These are phyloP conservation scores for Calonectria hawksworthii DNA, from an alignment of 2,329 filamentous ascomycete genomes.

Conservation along the genomic window DNA sequence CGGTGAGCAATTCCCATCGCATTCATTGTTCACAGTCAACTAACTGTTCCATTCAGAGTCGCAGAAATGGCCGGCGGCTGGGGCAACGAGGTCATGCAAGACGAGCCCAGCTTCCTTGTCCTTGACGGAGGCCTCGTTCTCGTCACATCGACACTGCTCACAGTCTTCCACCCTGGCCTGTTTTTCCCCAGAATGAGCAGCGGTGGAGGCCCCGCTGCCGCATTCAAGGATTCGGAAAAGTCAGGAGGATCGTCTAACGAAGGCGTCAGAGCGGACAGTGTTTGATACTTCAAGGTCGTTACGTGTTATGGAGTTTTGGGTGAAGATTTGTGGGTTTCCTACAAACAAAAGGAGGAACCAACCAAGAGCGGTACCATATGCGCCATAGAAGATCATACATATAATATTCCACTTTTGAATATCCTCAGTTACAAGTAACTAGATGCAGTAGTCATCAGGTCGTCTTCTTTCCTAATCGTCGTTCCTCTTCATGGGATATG, in stretches of 20 bases:
- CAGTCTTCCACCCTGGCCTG: slow-evolving; percentile 67
- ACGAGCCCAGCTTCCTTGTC: slow-evolving; percentile 71
- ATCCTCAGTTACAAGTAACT: not conserved
- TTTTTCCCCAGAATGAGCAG: slow-evolving; percentile 68
- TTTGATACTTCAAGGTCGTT: slow-evolving; percentile 22
- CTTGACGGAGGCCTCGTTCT: slow-evolving; percentile 68
- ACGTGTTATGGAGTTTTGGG: not conserved
- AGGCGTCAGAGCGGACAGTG: slow-evolving; percentile 35
- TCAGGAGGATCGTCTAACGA: slow-evolving; percentile 47
- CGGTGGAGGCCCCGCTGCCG: slow-evolving; percentile 40
- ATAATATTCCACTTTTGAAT: slow-evolving; percentile 5
- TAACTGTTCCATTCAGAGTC: slow-evolving; percentile 57
- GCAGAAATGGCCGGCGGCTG: slow-evolving; percentile 76
- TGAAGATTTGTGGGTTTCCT: not conserved
- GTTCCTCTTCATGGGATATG: not conserved
- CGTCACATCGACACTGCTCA: slow-evolving; percentile 63
- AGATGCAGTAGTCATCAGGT: too few species aligned
- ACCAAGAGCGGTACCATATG: not conserved
- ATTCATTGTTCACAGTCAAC: not conserved
- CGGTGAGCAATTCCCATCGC: slow-evolving; percentile 54
- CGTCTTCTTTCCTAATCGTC: not conserved
- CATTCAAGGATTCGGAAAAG: slow-evolving; percentile 39
- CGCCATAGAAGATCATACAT: not conserved
- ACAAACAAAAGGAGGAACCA: not conserved
- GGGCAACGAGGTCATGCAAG: slow-evolving; percentile 74